These are phyloP conservation scores for Sugiyamaella xylanicola DNA, from an alignment of 1,139 yeast genomes.

Conservation along the genomic window DNA sequence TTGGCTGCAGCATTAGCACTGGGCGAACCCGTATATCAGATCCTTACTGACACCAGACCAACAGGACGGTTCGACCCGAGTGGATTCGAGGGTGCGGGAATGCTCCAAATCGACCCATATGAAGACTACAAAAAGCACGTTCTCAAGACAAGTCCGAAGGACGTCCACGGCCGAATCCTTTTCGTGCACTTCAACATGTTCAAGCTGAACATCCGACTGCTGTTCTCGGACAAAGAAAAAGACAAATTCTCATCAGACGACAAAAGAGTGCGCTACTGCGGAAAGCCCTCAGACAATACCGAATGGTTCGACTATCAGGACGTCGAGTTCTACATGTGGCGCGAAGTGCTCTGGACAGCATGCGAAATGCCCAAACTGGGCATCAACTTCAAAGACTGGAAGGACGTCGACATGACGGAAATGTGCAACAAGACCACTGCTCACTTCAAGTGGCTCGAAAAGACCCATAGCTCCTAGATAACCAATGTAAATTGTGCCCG, in stretches of 20 bases:
- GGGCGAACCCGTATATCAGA: slow-evolving; percentile 63
- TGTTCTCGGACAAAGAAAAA: slow-evolving; percentile 26
- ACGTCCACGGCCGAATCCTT: slow-evolving; percentile 29
- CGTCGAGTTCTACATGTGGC: slow-evolving; percentile 64
- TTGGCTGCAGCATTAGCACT: slow-evolving; percentile 73
- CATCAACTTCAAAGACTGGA: slow-evolving; percentile 50
- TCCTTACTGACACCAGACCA: slow-evolving; percentile 56
- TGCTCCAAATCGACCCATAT: slow-evolving; percentile 71
- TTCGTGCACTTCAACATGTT: slow-evolving; percentile 70
- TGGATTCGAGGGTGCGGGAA: slow-evolving; percentile 61
- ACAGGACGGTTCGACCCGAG: slow-evolving; percentile 35
- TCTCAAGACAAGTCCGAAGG: slow-evolving; percentile 39
- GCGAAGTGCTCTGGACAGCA: slow-evolving; percentile 56
- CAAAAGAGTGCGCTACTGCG: slow-evolving; percentile 55
- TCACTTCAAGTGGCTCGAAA: slow-evolving; percentile 39
- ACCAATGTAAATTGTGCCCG: not conserved
- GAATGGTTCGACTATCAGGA: slow-evolving; percentile 46
- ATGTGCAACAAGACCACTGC: slow-evolving; percentile 35
- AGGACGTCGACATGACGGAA: slow-evolving; percentile 46
- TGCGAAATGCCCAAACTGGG: slow-evolving; percentile 49
- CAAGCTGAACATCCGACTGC: slow-evolving; percentile 56
- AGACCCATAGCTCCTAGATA: slow-evolving; percentile 21
- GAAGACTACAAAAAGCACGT: slow-evolving; percentile 49
- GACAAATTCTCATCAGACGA: slow-evolving; percentile 47
- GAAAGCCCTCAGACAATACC: slow-evolving; percentile 52